phyloP scores from a whole-genome alignment of 345 rosid genomes.

The Theobroma cacao region DNA sequence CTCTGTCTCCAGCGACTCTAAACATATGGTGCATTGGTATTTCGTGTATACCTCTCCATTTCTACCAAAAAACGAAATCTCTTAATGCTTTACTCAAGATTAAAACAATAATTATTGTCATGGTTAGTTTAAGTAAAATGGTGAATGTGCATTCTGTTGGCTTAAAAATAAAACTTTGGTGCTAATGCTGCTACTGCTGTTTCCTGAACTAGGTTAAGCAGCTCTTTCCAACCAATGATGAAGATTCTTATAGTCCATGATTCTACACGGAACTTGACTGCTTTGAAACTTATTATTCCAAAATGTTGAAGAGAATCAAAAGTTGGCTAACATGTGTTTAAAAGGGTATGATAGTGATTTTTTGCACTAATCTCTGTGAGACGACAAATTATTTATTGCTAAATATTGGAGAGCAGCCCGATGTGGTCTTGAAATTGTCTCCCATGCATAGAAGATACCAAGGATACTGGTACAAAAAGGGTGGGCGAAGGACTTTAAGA shows the following conservation, averaged over 20 bases:
- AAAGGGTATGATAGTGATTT: not conserved
- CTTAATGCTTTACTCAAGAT: not conserved
- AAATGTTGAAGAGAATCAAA: not conserved
- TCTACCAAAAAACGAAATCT: not conserved
- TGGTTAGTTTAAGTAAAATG: not conserved
- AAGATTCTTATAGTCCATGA: not conserved
- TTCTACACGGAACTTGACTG: not conserved
- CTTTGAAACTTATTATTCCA: not conserved
- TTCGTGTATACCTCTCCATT: not conserved
- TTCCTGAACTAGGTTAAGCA: not conserved
- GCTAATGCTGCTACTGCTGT: not conserved
- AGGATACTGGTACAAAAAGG: not conserved
- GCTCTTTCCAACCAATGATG: not conserved
- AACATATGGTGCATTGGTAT: no score
- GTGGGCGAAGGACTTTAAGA: not conserved
- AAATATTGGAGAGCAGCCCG: slow-evolving; percentile 19
- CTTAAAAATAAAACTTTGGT: not conserved
- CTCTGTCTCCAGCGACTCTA: not conserved
- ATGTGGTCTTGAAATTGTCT: slow-evolving; percentile 8
- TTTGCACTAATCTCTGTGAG: no score
- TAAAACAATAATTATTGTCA: not conserved
- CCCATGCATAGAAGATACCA: slow-evolving; percentile 10
- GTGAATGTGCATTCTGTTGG: not conserved
- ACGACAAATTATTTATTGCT: no score
- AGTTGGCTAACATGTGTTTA: not conserved